Base-by-base conservation (phyloP, 139 green algal species). In the Tetradesmus lagerheimii region DNA sequence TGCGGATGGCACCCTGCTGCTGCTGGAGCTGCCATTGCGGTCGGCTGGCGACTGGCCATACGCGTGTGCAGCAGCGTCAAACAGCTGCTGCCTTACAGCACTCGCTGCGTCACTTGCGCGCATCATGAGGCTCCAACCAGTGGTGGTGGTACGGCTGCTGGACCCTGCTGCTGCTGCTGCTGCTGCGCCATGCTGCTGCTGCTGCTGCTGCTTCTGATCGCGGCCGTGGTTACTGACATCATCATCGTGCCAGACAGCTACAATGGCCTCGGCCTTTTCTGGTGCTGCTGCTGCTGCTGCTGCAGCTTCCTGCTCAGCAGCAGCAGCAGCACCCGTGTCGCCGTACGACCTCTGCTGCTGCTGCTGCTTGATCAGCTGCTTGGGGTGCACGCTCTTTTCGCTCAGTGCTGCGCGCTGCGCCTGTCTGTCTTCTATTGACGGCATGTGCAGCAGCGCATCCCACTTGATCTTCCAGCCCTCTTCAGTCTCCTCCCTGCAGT, bases 391-490 rank as follows among this genome's bases (percentile, higher is more conserved):
- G 2, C 20, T 71, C 57, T 71, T 71, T 23, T 71, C 57, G 16
- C 57, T 71, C 1, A 71, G 57, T 31, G 57, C 57, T 71, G 57
- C 57, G 23, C 57, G 57, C 57, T 64, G 79, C 11, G 20, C 37
- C 37, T 31, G 38, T 16, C 37, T 29, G n/a, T 82, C 37, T n/a
- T 82, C 37, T 15, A 11, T 27, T 35, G 76, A 45, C 14, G 76
- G 76, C 76, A 82, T 34, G 38, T 25, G 76, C 34, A 82, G 35
- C 31, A 82, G 23, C 8, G 76, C 37, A 37, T 82, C 76, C 76
- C 76, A 82, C 37, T 47, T 38, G 76, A 82, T 82, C 76, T 47
- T 82, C 76, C 76, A 82, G 1, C 76, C 76, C 35, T 82, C 76
- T 18, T 82, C 76, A 82, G 76, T 82, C 8, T 82, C 76, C 76